Base-by-base conservation (phyloP, 306 rosid genomes). In the Canavalia ensiformis region DNA sequence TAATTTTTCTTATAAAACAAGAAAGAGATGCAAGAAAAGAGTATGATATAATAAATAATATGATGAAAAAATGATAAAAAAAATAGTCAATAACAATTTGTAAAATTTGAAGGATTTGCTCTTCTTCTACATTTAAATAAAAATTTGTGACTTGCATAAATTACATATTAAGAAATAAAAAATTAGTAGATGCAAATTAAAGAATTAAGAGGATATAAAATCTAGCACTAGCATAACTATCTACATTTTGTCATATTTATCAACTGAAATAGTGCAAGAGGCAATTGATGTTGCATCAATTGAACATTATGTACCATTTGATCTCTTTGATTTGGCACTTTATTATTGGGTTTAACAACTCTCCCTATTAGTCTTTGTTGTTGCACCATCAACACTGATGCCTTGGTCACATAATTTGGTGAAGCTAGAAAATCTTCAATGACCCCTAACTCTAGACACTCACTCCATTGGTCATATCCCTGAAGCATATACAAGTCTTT, bases 401-500 rank as follows among this genome's bases (percentile, higher is more conserved):
- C 86, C 28, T 89, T 78, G n/a, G 85, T 86, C 2, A 49, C 57
- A 49, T 84, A 81, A 62, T 90, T 91, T 13, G 74, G 68, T n/a
- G 96, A 87, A 39, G 92, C 85, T 28, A 93, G 80, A 91, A 93
- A 89, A 47, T 93, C 96, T 5, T 94, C 97, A 12, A 93, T 12
- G 7, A 83, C 72, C 12, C 94, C 97, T 0, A 90, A 75, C 84
- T 91, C 97, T 0, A 87, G 88, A 72, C 92, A 91, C 79, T 91
- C 96, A 72, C 87, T 81, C 94, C 97, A 93, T 10, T 76, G 78
- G 3, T 85, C 88, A 58, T 88, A 88, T 30, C 92, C 94, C 0
- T 65, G 4, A 9, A 93, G 77, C 74, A 93, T 35, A 0, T 18
- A 18, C 25, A 18, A 18, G 25, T 18, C 25, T 18, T 18, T 18